phyloP scores from a whole-genome alignment of 768 basidiomycete genomes.

The Lactarius hengduanensis region DNA sequence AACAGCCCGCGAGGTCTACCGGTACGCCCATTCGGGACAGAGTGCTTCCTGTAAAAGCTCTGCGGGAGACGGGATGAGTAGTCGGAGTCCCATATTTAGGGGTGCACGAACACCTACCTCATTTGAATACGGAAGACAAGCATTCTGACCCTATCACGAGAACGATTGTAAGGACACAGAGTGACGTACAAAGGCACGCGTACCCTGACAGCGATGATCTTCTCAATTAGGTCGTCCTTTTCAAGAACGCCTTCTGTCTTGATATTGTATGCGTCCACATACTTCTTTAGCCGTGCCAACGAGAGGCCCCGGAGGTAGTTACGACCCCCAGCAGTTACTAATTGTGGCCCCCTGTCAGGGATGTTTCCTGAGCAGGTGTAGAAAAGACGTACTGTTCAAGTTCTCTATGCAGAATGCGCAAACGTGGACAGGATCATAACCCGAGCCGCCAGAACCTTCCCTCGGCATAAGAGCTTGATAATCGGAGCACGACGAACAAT shows the following conservation, averaged over 20 bases:
- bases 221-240: conserved; percentile 76
- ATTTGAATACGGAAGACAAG: conserved; percentile 57
- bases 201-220: conserved; percentile 52
- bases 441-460: conserved; percentile 45
- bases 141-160: conserved; percentile 48
- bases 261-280: conserved; percentile 70
- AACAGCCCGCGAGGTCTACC: conserved; percentile 43
- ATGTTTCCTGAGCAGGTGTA: conserved; percentile 5
- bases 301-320: conserved; percentile 54
- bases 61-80: conserved; percentile 29
- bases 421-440: conserved; percentile 65
- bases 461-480: conserved; percentile 80
- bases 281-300: conserved; percentile 63
- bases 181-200: conserved; percentile 26
- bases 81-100: not conserved
- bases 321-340: conserved; percentile 70
- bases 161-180: not conserved
- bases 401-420: conserved; percentile 75
- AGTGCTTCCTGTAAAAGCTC: conserved; percentile 61
- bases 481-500: conserved; percentile 72
- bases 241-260: conserved; percentile 61
- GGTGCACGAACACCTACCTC: conserved; percentile 44
- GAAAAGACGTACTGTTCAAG: conserved; percentile 49
- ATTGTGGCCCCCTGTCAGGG: conserved; percentile 13
- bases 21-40: conserved; percentile 49